Conservation (phyloP, 2,329 filamentous ascomycete species). For the Pseudogymnoascus sp. region DNA sequence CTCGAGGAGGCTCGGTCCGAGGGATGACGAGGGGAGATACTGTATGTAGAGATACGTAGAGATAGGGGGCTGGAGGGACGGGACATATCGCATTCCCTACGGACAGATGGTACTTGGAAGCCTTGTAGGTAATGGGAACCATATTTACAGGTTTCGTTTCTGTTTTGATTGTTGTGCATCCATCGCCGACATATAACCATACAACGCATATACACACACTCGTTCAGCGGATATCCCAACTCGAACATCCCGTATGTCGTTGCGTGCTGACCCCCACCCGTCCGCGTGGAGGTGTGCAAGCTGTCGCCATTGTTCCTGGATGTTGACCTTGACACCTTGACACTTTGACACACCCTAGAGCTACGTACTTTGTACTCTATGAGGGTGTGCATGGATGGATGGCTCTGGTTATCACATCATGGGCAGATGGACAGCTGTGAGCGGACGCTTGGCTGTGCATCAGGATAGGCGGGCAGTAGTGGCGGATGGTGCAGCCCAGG, state of each 20-base stretch:
- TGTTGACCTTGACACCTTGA: slow-evolving; percentile 1
- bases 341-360: background rate
- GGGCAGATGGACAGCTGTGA: slow-evolving; percentile 1
- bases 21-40: background rate
- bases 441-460: background rate
- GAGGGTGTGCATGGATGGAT: slow-evolving; percentile 1
- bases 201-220: background rate
- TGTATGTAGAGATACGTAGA: background rate
- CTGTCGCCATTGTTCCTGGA: background rate
- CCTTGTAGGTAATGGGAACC: background rate
- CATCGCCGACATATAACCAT: background rate
- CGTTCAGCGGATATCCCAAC: background rate
- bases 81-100: background rate
- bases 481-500: background rate
- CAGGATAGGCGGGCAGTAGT: background rate
- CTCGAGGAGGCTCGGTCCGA: background rate
- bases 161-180: background rate
- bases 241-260: background rate
- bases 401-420: slow-evolving; percentile 4
- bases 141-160: background rate
- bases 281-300: background rate
- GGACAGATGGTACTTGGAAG: background rate
- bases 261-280: background rate
- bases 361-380: background rate
- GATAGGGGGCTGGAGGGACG: background rate